A percentile compares a stretch with the other conserved stretches of the same genome.
phyloP scores from a whole-genome alignment of 805 yeast species.

The Barnettozyma siamensis region DNA sequence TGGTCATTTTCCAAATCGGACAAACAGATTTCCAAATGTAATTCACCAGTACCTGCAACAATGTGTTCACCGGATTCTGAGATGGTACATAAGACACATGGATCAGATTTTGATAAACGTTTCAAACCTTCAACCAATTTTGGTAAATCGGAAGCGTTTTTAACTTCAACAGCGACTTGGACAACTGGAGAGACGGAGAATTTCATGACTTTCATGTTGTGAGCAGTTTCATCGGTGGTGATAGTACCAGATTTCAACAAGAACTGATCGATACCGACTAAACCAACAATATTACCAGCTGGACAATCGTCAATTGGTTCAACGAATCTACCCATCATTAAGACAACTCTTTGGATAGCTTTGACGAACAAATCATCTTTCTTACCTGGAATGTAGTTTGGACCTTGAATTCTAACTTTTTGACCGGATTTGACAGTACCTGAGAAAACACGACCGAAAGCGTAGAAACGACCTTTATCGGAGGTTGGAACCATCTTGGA shows the following conservation, averaged over 20 bases:
- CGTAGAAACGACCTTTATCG: constrained; percentile 99
- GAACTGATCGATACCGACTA: constrained; percentile 99
- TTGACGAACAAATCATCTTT: constrained; percentile 96
- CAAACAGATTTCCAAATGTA: constrained; percentile 97
- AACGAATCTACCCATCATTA: constrained; percentile 98
- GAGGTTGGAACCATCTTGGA: constrained; percentile 99
- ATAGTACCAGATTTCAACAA: constrained; percentile 98
- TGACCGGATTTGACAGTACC: constrained; percentile 99
- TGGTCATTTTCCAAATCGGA: constrained; percentile 95
- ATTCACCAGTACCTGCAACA: constrained; percentile 99
- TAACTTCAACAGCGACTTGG: constrained; percentile 98
- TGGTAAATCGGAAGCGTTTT: constrained; percentile 99
- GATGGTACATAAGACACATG: constrained; percentile 89
- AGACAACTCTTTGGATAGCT: constrained; percentile 97
- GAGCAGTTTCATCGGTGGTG: constrained; percentile 93
- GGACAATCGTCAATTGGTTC: constrained; percentile 99
- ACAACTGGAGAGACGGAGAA: constrained; percentile 99
- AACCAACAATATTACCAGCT: constrained; percentile 99
- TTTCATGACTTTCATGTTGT: constrained; percentile 99
- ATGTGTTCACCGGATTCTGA: constrained; percentile 97
- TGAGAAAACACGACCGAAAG: constrained; percentile 99
- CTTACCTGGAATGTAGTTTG: constrained; percentile 98
- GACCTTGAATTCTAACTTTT: constrained; percentile 99
- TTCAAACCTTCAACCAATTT: constrained; percentile 99
- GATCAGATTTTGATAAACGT: constrained; percentile 99